Base-by-base conservation (phyloP, 495 filamentous ascomycete genomes). In the Tuber calosporum region DNA sequence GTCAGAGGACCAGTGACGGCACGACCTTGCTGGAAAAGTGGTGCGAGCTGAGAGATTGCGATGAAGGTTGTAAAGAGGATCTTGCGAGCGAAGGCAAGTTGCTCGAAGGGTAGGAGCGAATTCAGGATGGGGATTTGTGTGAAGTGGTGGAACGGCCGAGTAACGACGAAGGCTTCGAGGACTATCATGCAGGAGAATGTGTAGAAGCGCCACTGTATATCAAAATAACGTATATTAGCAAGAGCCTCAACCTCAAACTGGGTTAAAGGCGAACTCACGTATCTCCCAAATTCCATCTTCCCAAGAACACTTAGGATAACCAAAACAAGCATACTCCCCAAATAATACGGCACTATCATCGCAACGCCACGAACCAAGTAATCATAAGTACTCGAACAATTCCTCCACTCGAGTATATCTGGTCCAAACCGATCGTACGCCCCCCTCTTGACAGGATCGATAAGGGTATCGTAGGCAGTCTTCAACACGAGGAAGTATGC, bases 391-490 rank as follows among this genome's bases (percentile, higher is more conserved):
- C 91, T 94, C 70, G 86, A 85, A 83, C 89, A 90, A 66, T 90
- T 85, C 69, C 87, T 85, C 89, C 92, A 94, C 39, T 74, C 79
- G 13, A 89, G 77, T n/a, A 93, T 86, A 30, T 90, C 88, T 0
- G 92, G 89, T 0, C 95, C 95, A 83, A 97, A 96, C 19, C 94
- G 88, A 77, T 98, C 93, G 82, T 99, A 99, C 4, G 93, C 95
- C 81, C 94, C 96, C 67, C 94, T 88, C 83, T 88, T 90, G 8
- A 88, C 89, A 4, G 93, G 89, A 80, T 97, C 89, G 0, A 87
- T 80, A 20, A 99, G 87, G 17, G 91, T 92, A 77, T 99, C 95
- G 73, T 94, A 89, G 15, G 93, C 93, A 20, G 87, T 85, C 82
- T 92, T 93, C 76, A 98, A 85, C 80, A 90, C 88, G 30, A 97